A percentile compares a stretch with the other conserved stretches of the same genome.
Evolutionary conservation across 495 filamentous ascomycete species (phyloP).

Genomic region (Penicillium bovifimosum): DNA sequence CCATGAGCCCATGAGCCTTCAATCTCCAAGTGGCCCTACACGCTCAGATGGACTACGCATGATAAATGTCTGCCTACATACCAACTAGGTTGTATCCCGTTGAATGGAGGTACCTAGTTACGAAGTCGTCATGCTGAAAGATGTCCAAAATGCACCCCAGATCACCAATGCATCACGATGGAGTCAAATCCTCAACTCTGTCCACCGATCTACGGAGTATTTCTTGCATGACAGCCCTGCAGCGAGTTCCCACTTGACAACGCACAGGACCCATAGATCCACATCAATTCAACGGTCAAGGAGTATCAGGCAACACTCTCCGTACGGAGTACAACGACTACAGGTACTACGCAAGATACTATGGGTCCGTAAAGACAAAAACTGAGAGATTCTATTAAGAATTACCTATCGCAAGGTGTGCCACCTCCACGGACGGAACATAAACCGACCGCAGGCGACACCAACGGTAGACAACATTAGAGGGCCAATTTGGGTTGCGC

Average conservation of each 20-base stretch:
- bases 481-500: constrained; percentile 13
- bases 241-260: not conserved
- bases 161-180: constrained; percentile 6
- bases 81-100: not conserved
- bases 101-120: not conserved
- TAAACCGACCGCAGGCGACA: constrained; percentile 15
- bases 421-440: constrained; percentile 16
- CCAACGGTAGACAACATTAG: constrained; percentile 24
- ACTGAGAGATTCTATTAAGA: constrained; percentile 32
- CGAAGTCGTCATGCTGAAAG: not conserved
- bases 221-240: not conserved
- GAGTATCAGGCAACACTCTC: no score
- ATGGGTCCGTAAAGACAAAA: constrained; percentile 8
- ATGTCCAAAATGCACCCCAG: not conserved
- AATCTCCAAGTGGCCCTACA: no score
- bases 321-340: no score
- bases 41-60: no score
- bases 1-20: no score
- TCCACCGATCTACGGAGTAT: not conserved
- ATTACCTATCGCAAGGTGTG: constrained; percentile 31
- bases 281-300: not conserved
- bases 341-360: not conserved
- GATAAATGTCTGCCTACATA: no score
- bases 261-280: not conserved
- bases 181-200: not conserved